phyloP scores from a whole-genome alignment of 2,329 filamentous ascomycete genomes.

The Xylaria hypoxylon region DNA sequence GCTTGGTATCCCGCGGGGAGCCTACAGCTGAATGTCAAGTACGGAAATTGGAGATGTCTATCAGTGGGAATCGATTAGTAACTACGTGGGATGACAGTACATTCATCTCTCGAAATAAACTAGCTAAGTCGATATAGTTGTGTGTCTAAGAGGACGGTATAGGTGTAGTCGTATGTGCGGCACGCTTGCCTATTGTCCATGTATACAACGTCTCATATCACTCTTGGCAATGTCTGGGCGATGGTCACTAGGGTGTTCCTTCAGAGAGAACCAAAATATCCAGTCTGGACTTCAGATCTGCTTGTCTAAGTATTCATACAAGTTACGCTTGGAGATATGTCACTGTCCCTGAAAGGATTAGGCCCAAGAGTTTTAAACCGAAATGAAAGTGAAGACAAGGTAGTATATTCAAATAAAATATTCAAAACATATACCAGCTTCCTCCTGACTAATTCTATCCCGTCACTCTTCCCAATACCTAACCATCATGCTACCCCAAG shows the following conservation, averaged over 20 bases:
- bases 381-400: background rate
- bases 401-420: constrained; percentile 18
- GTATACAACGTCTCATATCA: background rate
- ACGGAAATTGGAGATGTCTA: background rate
- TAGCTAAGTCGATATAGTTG: background rate
- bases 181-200: background rate
- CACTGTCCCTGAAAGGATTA: background rate
- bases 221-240: background rate
- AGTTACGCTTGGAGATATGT: background rate
- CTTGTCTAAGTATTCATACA: background rate
- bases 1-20: constrained; percentile 6
- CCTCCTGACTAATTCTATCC: constrained; percentile 27
- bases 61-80: constrained; percentile 7
- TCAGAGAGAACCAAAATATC: background rate
- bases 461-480: constrained; percentile 9
- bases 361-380: background rate
- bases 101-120: constrained; percentile 1
- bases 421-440: constrained; percentile 23
- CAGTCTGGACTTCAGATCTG: background rate
- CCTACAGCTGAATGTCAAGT: background rate
- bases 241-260: background rate
- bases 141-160: background rate
- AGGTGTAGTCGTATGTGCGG: background rate
- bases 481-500: constrained; percentile 8
- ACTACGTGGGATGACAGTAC: background rate